phyloP scores from a whole-genome alignment of 2,329 filamentous ascomycete species.

The Colletotrichum neosansevieriae region DNA sequence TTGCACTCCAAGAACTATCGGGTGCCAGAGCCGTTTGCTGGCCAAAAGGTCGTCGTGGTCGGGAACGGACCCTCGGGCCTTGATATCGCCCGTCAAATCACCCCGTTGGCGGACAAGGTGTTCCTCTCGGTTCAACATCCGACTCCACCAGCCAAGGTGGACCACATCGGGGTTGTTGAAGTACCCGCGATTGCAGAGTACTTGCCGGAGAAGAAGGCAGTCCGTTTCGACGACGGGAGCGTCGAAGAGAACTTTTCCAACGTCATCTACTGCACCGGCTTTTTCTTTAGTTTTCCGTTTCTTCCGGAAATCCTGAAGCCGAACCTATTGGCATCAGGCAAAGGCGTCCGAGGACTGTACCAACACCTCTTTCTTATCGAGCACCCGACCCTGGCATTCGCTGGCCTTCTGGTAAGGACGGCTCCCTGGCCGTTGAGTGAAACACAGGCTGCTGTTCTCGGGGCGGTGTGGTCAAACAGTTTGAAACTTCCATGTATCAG shows the following conservation, averaged over 20 bases:
- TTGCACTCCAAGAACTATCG: constrained; percentile 87
- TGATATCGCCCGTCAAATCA: constrained; percentile 85
- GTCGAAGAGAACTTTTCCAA: constrained; percentile 74
- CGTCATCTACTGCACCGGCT: constrained; percentile 84
- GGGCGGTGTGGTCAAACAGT: constrained; percentile 80
- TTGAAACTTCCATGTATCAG: constrained; percentile 71
- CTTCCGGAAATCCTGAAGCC: constrained; percentile 52
- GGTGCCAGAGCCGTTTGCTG: constrained; percentile 69
- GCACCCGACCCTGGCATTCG: constrained; percentile 83
- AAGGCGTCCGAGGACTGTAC: constrained; percentile 78
- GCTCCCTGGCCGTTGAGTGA: constrained; percentile 89
- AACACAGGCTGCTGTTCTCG: constrained; percentile 80
- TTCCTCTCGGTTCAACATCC: constrained; percentile 72
- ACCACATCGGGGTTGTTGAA: constrained; percentile 61
- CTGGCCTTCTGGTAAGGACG: constrained; percentile 81
- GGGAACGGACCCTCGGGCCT: constrained; percentile 87
- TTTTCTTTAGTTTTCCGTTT: constrained; percentile 83
- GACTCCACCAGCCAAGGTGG: constrained; percentile 59
- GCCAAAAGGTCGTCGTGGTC: constrained; percentile 83
- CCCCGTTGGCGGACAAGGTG: constrained; percentile 66
- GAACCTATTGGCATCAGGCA: constrained; percentile 75
- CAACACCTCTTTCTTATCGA: constrained; percentile 82
- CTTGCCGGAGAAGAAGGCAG: constrained; percentile 64
- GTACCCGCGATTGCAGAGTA: constrained; percentile 71
- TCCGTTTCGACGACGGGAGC: constrained; percentile 74